Evolutionary conservation across 2,329 filamentous ascomycete genomes (phyloP), one percentile per base, ranked within the genome.

Genomic region (Fusarium azukiicola): DNA sequence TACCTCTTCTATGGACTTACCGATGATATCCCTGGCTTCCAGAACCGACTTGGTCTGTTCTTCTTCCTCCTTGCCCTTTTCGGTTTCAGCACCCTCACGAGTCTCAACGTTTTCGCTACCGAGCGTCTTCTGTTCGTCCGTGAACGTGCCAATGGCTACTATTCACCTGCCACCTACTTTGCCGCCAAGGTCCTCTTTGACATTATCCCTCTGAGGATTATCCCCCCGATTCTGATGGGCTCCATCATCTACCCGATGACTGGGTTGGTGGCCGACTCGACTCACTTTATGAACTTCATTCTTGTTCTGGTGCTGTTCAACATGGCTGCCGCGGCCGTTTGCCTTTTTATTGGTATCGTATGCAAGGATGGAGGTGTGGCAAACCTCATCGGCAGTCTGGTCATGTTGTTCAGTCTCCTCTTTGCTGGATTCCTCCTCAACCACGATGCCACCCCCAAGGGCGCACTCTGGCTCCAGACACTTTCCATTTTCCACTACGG

Each of bases 171-270:
- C 67, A 98, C 97, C 1, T 99, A 99, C 88, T 99, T 99, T 85
- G 91, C 96, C 0, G 95, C 97, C 82, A 99, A 99, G 89, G 96
- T 99, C n/a, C 89, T 98, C n/a, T 99, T 99, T 85, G 98, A 99
- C 85, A 97, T 99, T 80, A 92, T 99, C 17, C 98, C 98, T 6
- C 91, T 99, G n/a, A 94, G 98, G 66, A 95, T 99, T 72, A 95
- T 99, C 64, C 98, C 98, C 9, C 98, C 98, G 1, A 95, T 99
- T 76, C 95, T 99, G 74, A 98, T 99, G 93, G 98, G 97, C 21
- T 94, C 96, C 42, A 99, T 99, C 77, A 94, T 99, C 32, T 99
- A 99, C 85, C 98, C 98, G 1, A 99, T 99, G 98, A 98, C 97
- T 1, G 98, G 98, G 4, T 91, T 99, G 19, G 95, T 98, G 32